Evolutionary conservation across 2,329 filamentous ascomycete genomes (phyloP), one percentile per base, ranked within the genome.

Genomic region (Nectriaceae sp.): DNA sequence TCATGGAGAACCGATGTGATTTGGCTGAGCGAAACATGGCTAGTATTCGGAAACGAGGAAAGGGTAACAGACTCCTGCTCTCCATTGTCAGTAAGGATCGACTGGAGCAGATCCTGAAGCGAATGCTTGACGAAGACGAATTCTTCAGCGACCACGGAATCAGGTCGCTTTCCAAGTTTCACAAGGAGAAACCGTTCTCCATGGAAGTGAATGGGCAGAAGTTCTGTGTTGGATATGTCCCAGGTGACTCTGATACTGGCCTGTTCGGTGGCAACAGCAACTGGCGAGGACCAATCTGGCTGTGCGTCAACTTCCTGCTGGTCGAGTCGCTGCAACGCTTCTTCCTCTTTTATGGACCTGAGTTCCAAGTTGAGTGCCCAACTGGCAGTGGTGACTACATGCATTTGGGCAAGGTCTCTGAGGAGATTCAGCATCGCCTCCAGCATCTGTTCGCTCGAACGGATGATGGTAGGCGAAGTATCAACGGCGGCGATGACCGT

Each of bases 201-300:
- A 97, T 97, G 93, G 88, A 96, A 45, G 93, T 97, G 50, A 96
- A 97, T 57, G 91, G 90, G 0, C 90, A 97, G 67, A 80, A 80
- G 22, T 97, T 96, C 74, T 83, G 85, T 48, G 93, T 97, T 35
- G 82, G 85, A 60, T 97, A 97, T 64, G 84, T 97, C 16, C 86
- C 94, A 2, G 94, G 93, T n/a, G 93, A 97, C 66, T 97, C 93
- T 1, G 92, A 97, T 72, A 96, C 89, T 63, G 90, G 90, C 3
- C 80, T 97, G 4, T 97, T 97, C 64, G 93, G 93, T 44, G 93
- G 93, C 57, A 97, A 97, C 79, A 96, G 91, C 70, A 97, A 97
- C 71, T 97, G 93, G 93, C 84, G 93, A 73, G 93, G 88, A 1
- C 93, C 94, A 0, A 93, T 96, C 60, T 97, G 93, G 93, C 79